Evolutionary conservation across 352 stramenopile species (phyloP).

Genomic region (Halophytophthora polymorphica): DNA sequence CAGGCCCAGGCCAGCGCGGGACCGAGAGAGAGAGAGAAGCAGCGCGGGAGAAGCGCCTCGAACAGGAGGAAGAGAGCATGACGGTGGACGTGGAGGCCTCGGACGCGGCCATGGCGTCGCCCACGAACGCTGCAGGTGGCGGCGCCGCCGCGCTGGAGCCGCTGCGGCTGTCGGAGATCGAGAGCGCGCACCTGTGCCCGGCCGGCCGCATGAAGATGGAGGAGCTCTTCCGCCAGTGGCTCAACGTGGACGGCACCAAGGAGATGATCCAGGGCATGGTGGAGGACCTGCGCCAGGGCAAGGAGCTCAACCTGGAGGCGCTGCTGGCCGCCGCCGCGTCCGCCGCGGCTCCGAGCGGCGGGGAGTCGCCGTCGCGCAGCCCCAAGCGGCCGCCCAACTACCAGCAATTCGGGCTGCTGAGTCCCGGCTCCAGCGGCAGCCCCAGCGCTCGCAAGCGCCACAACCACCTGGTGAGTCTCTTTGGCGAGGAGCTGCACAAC

Average conservation of each 20-base stretch:
- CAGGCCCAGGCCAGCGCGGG: too few relatives aligned
- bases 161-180: slow-evolving; percentile 78
- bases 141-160: slow-evolving; percentile 37
- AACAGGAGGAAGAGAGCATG: slow-evolving; percentile 16
- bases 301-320: slow-evolving; percentile 54
- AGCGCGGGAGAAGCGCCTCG: too few relatives aligned
- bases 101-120: slow-evolving; percentile 64
- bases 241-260: slow-evolving; percentile 83
- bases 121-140: slow-evolving; percentile 27
- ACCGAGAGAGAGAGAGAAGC: too few relatives aligned
- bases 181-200: slow-evolving; percentile 73
- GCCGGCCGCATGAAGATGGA: slow-evolving; percentile 87
- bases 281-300: slow-evolving; percentile 70
- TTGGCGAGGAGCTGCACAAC: slow-evolving; percentile 67
- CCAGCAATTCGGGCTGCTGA: slow-evolving; percentile 49
- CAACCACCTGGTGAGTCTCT: slow-evolving; percentile 70
- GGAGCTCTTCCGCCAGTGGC: slow-evolving; percentile 83
- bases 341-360: slow-evolving; percentile 13
- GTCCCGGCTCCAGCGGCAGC: slow-evolving; percentile 30
- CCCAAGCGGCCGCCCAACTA: slow-evolving; percentile 83
- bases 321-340: slow-evolving; percentile 19
- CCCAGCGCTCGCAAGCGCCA: slow-evolving; percentile 49
- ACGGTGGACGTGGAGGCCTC: slow-evolving; percentile 47
- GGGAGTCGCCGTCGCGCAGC: slow-evolving; percentile 63
- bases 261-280: slow-evolving; percentile 84